Evolutionary conservation across 2,329 filamentous ascomycete genomes (phyloP), one percentile per base, ranked within the genome.

Genomic region (Chaetomiaceae sp.): DNA sequence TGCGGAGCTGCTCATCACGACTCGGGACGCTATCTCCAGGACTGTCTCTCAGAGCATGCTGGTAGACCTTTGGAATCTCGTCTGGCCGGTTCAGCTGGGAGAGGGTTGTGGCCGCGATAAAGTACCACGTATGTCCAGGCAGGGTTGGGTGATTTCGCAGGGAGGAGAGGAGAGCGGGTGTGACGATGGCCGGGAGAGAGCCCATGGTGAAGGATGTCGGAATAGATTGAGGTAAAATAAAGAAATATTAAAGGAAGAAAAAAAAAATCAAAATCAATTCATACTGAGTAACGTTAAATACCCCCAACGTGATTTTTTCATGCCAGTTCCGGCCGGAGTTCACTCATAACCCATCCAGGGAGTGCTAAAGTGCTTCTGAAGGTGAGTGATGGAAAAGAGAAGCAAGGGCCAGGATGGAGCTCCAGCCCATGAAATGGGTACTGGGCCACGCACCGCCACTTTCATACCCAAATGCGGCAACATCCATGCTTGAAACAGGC

Each of bases 81-180:
- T 75, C 70, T 3, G 74, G 73, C 5, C 73, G 68, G 57, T 78
- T 78, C 16, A 78, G 63, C 12, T 72, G 64, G 5, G 70, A 70
- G 27, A 79, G 62, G 0, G 74, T 70, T 2, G 72, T 70, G 7
- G 71, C 70, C 8, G 72, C 65, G 27, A 78, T 65, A 44, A 74
- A 69, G 55, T 78, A 77, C 73, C 76, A 79, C 4, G 67, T 67
- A 21, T 77, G 63, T 6, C 57, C 62, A 8, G 74, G 75, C 3
- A 78, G 62, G 30, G 68, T 55, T 3, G 72, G 69, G 27, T 70
- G 64, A 13, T 30, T 64, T 25, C 70, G 65, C 19, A 78, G 65
- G 4, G 66, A 68, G 5, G 66, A 61, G 9, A 78, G 62, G 12
- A 78, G 60, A 2, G 65, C 55, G 4, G 72, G 68, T 6, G 74